A percentile compares a stretch with the other conserved stretches of the same genome.
These are phyloP conservation scores for Monilinia vaccinii-corymbosi DNA, from an alignment of 2,329 filamentous ascomycete species.

Conservation along the genomic window DNA sequence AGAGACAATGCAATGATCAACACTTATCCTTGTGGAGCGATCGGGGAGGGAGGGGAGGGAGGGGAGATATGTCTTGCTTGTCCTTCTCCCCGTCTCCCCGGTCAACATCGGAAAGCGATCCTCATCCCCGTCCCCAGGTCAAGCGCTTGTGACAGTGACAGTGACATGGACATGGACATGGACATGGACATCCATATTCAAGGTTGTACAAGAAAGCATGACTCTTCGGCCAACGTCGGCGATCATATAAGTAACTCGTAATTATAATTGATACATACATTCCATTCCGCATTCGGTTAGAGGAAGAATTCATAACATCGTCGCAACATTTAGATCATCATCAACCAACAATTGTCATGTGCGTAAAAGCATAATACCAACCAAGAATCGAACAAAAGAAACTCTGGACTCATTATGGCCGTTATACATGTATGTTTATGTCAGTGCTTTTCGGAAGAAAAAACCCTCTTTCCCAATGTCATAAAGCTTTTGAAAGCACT, in stretches of 20 bases:
- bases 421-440: not conserved
- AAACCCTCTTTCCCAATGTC: constrained; percentile 10
- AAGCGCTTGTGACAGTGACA: not conserved
- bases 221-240: not conserved
- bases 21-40: not conserved
- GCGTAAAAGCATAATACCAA: constrained; percentile 3
- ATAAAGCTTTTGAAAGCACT: constrained; percentile 7
- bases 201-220: not conserved
- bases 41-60: no score
- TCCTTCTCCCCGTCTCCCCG: not conserved
- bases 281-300: no score
- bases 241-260: no score
- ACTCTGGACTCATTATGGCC: not conserved
- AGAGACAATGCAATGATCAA: constrained; percentile 3
- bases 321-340: not conserved
- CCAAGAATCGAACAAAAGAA: constrained; percentile 7
- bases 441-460: constrained; percentile 5
- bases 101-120: not conserved
- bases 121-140: not conserved
- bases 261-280: no score
- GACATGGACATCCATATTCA: not conserved
- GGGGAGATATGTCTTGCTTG: no score
- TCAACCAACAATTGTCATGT: not conserved
- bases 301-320: no score
- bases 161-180: not conserved